A percentile compares a stretch with the other conserved stretches of the same genome.
These are phyloP conservation scores for Cynara cardunculus DNA, from an alignment of 129 eudicot genomes.

Conservation along the genomic window DNA sequence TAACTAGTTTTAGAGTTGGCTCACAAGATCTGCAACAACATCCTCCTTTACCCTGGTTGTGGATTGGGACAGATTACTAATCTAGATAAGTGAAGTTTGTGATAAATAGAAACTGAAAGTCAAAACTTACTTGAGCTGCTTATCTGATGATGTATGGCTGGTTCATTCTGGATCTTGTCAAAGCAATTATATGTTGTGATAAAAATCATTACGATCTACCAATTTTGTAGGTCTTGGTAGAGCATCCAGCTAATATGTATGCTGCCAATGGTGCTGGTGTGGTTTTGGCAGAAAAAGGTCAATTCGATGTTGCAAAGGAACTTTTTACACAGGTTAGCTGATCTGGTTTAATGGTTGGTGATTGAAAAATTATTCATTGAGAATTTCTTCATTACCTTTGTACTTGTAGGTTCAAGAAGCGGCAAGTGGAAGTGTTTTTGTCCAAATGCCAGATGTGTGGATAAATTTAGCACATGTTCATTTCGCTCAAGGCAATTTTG, in stretches of 20 bases:
- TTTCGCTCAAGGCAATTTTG: constrained; percentile 92
- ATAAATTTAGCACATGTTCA: constrained; percentile 94
- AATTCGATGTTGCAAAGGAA: constrained; percentile 89
- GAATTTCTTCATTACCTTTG: background rate
- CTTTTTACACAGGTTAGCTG: constrained; percentile 80
- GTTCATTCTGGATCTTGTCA: background rate
- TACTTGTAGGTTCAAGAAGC: constrained; percentile 88
- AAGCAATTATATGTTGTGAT: background rate
- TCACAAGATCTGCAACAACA: background rate
- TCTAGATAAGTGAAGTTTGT: background rate
- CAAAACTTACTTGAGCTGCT: background rate
- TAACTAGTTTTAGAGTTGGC: background rate
- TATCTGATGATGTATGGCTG: background rate
- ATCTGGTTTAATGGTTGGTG: background rate
- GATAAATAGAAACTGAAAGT: background rate
- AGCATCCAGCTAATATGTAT: constrained; percentile 75
- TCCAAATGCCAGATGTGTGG: constrained; percentile 99
- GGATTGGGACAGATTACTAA: background rate
- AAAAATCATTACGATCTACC: background rate
- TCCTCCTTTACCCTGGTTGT: background rate
- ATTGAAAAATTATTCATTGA: background rate
- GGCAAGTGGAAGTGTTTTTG: constrained; percentile 85
- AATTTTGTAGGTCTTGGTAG: constrained; percentile 59
- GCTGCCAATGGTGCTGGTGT: constrained; percentile 99
- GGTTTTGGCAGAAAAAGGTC: constrained; percentile 95